These are phyloP conservation scores for Powellomyces hirtus DNA, from an alignment of 192 early-diverging fungal species.

Conservation along the genomic window DNA sequence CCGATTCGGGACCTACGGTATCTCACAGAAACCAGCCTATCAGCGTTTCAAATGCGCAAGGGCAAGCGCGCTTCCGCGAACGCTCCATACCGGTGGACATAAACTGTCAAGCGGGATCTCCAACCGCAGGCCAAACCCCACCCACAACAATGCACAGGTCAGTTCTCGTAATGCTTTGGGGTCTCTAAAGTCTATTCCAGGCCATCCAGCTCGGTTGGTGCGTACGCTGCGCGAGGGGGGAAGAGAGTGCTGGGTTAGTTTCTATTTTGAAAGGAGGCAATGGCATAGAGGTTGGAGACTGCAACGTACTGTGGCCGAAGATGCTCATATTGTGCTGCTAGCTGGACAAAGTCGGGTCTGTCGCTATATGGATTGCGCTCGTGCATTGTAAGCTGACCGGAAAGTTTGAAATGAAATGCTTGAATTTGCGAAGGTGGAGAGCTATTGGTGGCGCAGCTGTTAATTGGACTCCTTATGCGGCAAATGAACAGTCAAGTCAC, in stretches of 20 bases:
- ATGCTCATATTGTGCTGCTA: slow-evolving; percentile 47
- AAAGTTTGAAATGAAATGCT: too few relatives aligned
- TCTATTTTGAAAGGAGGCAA: background rate
- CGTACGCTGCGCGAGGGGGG: slow-evolving; percentile 5
- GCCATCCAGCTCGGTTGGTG: slow-evolving; percentile 8
- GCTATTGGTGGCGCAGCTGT: too few relatives aligned
- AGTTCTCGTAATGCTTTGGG: slow-evolving; percentile 59
- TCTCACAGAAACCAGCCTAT: background rate
- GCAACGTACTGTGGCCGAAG: slow-evolving; percentile 50
- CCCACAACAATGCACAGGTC: slow-evolving; percentile 56
- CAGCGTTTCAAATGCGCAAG: background rate
- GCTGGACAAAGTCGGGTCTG: slow-evolving; percentile 50
- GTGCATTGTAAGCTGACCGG: too few relatives aligned
- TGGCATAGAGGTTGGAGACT: background rate
- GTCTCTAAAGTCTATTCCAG: slow-evolving; percentile 64
- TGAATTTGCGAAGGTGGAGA: too few relatives aligned
- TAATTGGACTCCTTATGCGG: too few relatives aligned
- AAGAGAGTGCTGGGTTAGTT: background rate
- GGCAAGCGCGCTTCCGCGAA: background rate
- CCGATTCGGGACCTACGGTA: background rate
- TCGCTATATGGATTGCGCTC: slow-evolving; percentile 54
- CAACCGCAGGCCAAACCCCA: slow-evolving; percentile 61
- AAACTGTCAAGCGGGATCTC: slow-evolving; percentile 68
- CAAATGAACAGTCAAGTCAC: too few relatives aligned
- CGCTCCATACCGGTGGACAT: slow-evolving; percentile 57